Conservation (phyloP, 306 rosid genomes). For the Inga leiocalycina region DNA sequence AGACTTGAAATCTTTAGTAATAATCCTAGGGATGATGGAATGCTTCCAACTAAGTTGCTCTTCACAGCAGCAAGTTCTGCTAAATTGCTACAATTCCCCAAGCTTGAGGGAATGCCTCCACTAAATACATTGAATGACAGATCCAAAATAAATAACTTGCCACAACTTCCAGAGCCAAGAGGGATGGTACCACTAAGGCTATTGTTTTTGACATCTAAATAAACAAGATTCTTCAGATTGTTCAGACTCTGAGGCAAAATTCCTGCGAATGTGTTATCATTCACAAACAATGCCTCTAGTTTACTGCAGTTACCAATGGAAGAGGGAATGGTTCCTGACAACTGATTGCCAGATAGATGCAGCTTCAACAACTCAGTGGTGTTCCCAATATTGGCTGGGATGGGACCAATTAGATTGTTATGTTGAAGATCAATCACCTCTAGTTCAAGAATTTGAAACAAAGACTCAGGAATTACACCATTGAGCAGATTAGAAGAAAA, state of each 20-base stretch:
- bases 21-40: not conserved
- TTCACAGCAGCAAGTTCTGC: not conserved
- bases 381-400: not conserved
- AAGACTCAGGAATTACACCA: not conserved
- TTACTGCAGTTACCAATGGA: not conserved
- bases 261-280: not conserved
- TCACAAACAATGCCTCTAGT: not conserved
- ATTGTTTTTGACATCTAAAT: not conserved
- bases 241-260: not conserved
- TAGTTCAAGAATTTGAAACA: not conserved
- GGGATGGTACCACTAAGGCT: not conserved
- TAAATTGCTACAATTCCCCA: not conserved
- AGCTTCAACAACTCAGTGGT: not conserved
- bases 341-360: not conserved
- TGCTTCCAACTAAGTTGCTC: not conserved
- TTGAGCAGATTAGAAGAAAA: not conserved
- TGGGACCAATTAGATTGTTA: not conserved
- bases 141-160: not conserved
- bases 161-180: not conserved
- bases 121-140: not conserved
- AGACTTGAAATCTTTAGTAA: not conserved
- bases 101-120: not conserved
- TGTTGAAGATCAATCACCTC: not conserved
- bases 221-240: not conserved
- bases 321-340: not conserved